Evolutionary conservation across 805 yeast species (phyloP), one percentile per base, ranked within the genome.

Genomic region (Crinitomyces ghanaensis): DNA sequence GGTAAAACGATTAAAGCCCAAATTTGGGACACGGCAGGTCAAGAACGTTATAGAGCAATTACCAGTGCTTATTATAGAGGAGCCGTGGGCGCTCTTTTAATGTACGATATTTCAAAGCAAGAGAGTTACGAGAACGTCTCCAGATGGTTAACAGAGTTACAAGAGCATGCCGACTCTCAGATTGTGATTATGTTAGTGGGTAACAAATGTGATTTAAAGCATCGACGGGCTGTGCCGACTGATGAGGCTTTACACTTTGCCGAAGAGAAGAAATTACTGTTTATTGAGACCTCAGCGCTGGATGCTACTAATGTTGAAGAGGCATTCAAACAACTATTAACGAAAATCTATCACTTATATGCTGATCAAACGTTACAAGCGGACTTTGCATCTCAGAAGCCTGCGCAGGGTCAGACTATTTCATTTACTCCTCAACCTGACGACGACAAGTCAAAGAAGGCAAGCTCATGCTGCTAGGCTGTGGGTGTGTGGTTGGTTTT

Each of bases 11-110:
- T 88, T 58, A 88, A 88, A 62, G 74, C 93, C 50, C 98, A 88
- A 66, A 88, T 88, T 55, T 88, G 98, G 98, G 98, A 88, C 60
- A 88, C 98, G 23, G 98, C 98, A 2, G 98, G 98, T 41, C 98
- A 88, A 65, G 98, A 88, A 60, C 75, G 98, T 58, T 88, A 91
- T 66, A 74, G 98, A 50, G 97, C 98, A 28, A 88, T 88, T 57
- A 91, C 98, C 20, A 77, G 91, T 37, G 97, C 97, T 4, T 88
- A 88, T 63, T 88, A 88, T 59, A 72, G 98, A 55, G 98, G 97
- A 26, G 97, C 98, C 1, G 95, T 86, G 35, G 98, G 98, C 39
- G 97, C 97, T 3, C 68, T 88, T 50, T 79, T 88, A 38, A 94
- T 88, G 43, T 88, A 88, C 60, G 98, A 88, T 62, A 88, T 88